phyloP scores from a whole-genome alignment of 2,329 filamentous ascomycete genomes.

The Colletotrichum eremochloae region DNA sequence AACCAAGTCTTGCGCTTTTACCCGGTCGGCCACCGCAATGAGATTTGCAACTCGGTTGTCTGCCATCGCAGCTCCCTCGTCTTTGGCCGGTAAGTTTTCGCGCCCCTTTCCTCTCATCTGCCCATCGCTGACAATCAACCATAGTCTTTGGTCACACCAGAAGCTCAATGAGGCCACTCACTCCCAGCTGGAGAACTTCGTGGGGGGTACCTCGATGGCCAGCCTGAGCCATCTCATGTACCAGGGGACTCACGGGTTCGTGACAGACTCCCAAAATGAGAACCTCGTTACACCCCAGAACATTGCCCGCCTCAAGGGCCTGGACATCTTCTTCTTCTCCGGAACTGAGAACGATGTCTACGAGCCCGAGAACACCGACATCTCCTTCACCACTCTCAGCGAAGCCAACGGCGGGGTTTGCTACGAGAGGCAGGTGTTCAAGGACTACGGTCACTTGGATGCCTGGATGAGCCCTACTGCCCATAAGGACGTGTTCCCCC shows the following conservation, averaged over 20 bases:
- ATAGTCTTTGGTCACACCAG: slow-evolving; percentile 67
- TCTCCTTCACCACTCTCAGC: slow-evolving; percentile 44
- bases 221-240: slow-evolving; percentile 68
- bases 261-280: slow-evolving; percentile 47
- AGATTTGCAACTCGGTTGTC: slow-evolving; percentile 71
- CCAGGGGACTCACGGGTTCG: slow-evolving; percentile 65
- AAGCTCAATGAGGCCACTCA: slow-evolving; percentile 77
- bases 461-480: slow-evolving; percentile 47
- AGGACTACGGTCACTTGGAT: slow-evolving; percentile 46
- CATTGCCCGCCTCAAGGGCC: slow-evolving; percentile 27
- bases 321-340: slow-evolving; percentile 42
- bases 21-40: slow-evolving; percentile 61
- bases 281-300: slow-evolving; percentile 31
- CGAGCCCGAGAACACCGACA: slow-evolving; percentile 46
- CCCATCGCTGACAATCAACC: not conserved
- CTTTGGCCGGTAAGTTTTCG: slow-evolving; percentile 66
- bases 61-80: slow-evolving; percentile 72
- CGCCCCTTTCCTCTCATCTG: too few relatives aligned
- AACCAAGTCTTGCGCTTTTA: slow-evolving; percentile 71
- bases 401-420: slow-evolving; percentile 44
- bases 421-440: slow-evolving; percentile 47
- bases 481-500: slow-evolving; percentile 44
- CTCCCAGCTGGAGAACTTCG: slow-evolving; percentile 70
- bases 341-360: slow-evolving; percentile 45
- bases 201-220: slow-evolving; percentile 73